Evolutionary conservation across 2,329 filamentous ascomycete species (phyloP), one percentile per base, ranked within the genome.

Genomic region (Aspergillus neotritici): DNA sequence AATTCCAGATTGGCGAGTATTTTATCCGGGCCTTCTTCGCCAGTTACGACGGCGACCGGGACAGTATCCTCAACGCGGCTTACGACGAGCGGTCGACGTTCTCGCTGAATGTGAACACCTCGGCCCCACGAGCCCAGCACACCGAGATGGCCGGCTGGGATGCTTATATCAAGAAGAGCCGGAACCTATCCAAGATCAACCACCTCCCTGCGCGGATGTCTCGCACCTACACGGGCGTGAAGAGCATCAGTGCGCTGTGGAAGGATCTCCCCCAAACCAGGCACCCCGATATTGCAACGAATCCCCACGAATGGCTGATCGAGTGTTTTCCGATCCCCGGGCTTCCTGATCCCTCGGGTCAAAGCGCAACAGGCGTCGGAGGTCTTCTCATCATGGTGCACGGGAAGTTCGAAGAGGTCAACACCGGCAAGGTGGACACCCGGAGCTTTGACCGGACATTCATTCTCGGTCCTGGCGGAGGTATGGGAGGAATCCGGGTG

Each of bases 361-460:
- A 83, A 50, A 83, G 75, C 48, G 62, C 69, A 1, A 69, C 71
- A 14, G 87, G 86, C 4, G 86, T 91, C 14, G 85, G 86, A 50
- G 87, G 88, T 6, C 78, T 94, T 51, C 76, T 87, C 38, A 78
- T 94, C 52, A 83, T 78, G 6, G 76, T 91, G n/a, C 86, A 93
- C 55, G 86, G 88, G 49, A 86, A 91, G 57, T 94, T 88, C 47
- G 82, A 91, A 37, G 89, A 95, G 60, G 71, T 83, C 13, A 76
- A 74, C 15, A 71, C 75, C 37, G 74, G 77, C 34, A 77, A 76
- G 34, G 74, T 80, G 31, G 79, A 82, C 54, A 67, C 65, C 9
- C 82, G 88, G 47, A 88, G 84, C 62, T 94, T 94, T 65, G 87
- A 89, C 41, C 82, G 89, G 39, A 85, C 80, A 0, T 88, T 94